These are phyloP conservation scores for Populus simonii DNA, from an alignment of 345 rosid species.

Conservation along the genomic window DNA sequence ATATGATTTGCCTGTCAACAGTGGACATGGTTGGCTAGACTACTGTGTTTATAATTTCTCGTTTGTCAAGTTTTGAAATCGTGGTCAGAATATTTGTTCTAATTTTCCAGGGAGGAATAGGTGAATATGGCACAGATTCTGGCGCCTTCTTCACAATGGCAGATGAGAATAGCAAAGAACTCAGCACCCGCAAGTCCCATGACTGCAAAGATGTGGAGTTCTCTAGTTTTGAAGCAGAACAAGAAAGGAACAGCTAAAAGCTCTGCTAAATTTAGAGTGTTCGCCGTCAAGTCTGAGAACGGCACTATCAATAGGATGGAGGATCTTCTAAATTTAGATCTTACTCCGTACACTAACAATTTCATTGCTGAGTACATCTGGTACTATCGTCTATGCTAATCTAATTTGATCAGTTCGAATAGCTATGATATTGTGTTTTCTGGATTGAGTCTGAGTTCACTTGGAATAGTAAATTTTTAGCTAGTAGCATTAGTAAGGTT, in stretches of 20 bases:
- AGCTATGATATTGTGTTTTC: background rate
- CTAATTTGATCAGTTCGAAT: background rate
- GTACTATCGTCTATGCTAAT: constrained; percentile 32
- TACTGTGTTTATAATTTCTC: background rate
- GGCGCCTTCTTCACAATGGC: constrained; percentile 76
- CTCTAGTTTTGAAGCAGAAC: constrained; percentile 65
- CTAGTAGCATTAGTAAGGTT: background rate
- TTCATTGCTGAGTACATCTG: constrained; percentile 97
- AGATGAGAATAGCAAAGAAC: constrained; percentile 61
- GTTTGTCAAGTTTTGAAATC: background rate
- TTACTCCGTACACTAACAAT: constrained; percentile 74
- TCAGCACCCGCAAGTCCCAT: constrained; percentile 40
- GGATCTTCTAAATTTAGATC: constrained; percentile 70
- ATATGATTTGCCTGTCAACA: background rate
- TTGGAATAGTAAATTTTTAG: background rate
- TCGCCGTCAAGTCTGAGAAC: constrained; percentile 65
- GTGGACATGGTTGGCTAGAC: background rate
- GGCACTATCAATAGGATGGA: constrained; percentile 69
- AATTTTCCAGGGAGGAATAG: constrained; percentile 30
- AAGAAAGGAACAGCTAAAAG: constrained; percentile 47
- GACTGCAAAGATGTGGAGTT: constrained; percentile 59
- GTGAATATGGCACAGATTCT: constrained; percentile 81
- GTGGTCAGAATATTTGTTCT: constrained; percentile 1
- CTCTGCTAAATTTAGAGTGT: constrained; percentile 52
- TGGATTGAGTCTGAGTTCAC: background rate